Evolutionary conservation across 257 asterid genomes (phyloP).

Genomic region (Nyctanthes arbortristis): DNA sequence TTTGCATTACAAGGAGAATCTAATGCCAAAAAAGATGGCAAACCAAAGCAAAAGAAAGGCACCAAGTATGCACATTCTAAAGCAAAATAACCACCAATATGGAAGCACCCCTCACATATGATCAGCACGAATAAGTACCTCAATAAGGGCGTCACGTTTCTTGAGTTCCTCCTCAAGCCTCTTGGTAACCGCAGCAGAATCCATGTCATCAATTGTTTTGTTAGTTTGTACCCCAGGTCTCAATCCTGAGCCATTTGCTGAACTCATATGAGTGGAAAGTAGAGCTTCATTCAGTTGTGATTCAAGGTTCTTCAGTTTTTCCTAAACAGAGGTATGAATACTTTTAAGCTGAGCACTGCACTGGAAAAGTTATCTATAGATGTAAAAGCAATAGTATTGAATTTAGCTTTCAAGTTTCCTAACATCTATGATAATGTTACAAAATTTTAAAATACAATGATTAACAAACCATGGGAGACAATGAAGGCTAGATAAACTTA

Average conservation of each 20-base stretch:
- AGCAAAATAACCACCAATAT: background rate
- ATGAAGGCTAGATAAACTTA: slow-evolving; percentile 23
- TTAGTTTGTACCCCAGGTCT: slow-evolving; percentile 44
- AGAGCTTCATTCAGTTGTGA: slow-evolving; percentile 71
- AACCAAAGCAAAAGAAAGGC: slow-evolving; percentile 12
- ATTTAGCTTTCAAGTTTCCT: slow-evolving; percentile 14
- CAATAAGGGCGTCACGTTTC: slow-evolving; percentile 95
- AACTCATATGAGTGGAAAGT: slow-evolving; percentile 44
- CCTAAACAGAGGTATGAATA: slow-evolving; percentile 45
- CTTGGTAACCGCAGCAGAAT: slow-evolving; percentile 79
- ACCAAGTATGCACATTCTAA: slow-evolving; percentile 11
- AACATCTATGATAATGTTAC: slow-evolving; percentile 11
- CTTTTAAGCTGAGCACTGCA: slow-evolving; percentile 15
- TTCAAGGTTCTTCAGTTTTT: slow-evolving; percentile 70
- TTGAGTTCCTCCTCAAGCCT: slow-evolving; percentile 96
- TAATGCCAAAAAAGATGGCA: slow-evolving; percentile 19
- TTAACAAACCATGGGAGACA: slow-evolving; percentile 3
- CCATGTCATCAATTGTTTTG: slow-evolving; percentile 54
- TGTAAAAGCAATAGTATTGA: slow-evolving; percentile 3
- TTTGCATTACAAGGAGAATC: slow-evolving; percentile 6
- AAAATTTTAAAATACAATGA: slow-evolving; percentile 14
- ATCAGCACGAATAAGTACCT: slow-evolving; percentile 48
- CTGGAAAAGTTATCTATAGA: slow-evolving; percentile 16
- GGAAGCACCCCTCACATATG: too few species aligned
- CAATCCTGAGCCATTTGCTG: slow-evolving; percentile 46